phyloP scores from a whole-genome alignment of 306 rosid genomes.

The Casuarina cunninghamiana region DNA sequence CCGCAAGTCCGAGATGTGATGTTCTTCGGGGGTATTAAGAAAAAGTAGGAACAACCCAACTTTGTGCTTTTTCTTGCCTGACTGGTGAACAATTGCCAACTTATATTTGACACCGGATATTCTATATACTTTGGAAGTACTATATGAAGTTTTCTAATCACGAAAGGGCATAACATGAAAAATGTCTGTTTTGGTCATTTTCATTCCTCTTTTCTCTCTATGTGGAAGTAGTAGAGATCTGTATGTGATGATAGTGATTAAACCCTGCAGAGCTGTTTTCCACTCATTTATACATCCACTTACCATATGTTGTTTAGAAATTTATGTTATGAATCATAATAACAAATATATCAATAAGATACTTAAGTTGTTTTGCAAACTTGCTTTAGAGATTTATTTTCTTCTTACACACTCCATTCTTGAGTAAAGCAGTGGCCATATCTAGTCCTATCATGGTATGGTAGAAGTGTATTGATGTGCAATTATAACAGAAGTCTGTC shows the following conservation, averaged over 20 bases:
- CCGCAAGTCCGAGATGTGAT: background rate
- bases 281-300: background rate
- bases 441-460: background rate
- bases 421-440: background rate
- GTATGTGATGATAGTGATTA: background rate
- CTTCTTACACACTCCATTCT: background rate
- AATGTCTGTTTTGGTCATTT: background rate
- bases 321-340: background rate
- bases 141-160: background rate
- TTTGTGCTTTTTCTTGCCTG: background rate
- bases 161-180: background rate
- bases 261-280: background rate
- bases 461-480: background rate
- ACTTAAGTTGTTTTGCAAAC: background rate
- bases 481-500: background rate
- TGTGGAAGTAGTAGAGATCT: background rate
- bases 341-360: background rate
- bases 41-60: background rate
- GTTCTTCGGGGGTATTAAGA: background rate
- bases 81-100: background rate
- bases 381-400: background rate
- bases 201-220: no score
- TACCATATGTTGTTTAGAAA: background rate
- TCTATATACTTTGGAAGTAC: background rate
- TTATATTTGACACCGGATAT: background rate